Percentiles rank a stretch among this genome's conserved stretches.
These are phyloP conservation scores for Penicillium polonicum DNA, from an alignment of 2,329 filamentous ascomycete species.

Conservation along the genomic window DNA sequence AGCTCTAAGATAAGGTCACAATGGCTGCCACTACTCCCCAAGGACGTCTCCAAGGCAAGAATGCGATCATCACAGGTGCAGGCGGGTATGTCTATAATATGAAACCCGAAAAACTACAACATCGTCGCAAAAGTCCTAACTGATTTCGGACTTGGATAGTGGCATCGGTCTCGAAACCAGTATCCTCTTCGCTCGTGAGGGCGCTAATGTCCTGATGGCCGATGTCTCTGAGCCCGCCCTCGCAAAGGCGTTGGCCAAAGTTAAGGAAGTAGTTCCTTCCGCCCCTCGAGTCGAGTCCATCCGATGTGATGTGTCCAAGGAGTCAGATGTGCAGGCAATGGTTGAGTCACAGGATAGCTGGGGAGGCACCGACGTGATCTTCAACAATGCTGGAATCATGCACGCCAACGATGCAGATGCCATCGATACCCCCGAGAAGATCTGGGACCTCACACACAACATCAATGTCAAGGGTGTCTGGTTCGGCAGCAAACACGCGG, in stretches of 20 bases:
- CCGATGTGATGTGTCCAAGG: constrained; percentile 74
- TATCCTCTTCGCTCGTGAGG: constrained; percentile 86
- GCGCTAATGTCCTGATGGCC: constrained; percentile 78
- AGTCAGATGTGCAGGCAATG: constrained; percentile 71
- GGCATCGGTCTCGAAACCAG: constrained; percentile 91
- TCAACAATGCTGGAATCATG: constrained; percentile 99
- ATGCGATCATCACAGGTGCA: constrained; percentile 77
- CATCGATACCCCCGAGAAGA: constrained; percentile 78
- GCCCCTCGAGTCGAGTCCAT: constrained; percentile 29
- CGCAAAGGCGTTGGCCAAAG: constrained; percentile 71
- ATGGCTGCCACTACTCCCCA: constrained; percentile 15
- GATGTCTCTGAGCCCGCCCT: constrained; percentile 80
- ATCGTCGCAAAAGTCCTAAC: not conserved
- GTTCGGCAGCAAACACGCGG: constrained; percentile 90
- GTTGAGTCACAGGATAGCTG: constrained; percentile 74
- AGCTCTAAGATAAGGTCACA: constrained; percentile 3
- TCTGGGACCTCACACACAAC: constrained; percentile 90
- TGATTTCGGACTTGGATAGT: constrained; percentile 37
- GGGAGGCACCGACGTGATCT: constrained; percentile 88
- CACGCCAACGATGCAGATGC: constrained; percentile 79
- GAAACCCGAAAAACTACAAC: not conserved
- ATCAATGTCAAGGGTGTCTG: constrained; percentile 99
- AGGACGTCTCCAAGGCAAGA: constrained; percentile 59
- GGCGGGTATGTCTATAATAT: constrained; percentile 62
- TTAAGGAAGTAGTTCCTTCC: constrained; percentile 67